Evolutionary conservation across 78 protist genomes (phyloP).

Genomic region (Abeoforma whisleri): DNA sequence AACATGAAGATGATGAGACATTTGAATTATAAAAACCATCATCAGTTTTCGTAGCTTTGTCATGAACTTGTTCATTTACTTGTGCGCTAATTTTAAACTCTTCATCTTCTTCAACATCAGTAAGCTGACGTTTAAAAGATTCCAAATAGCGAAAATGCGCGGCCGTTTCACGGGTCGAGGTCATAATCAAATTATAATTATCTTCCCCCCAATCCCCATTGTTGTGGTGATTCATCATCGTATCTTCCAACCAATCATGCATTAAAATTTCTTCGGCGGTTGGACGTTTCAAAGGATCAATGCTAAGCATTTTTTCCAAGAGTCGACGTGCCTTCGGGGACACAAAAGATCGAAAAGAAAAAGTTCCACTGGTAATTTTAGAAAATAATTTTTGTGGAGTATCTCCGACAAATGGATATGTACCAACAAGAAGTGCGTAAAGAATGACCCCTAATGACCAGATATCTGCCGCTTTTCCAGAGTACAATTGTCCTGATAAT

Average conservation of each 20-base stretch:
- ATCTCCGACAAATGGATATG: neutral
- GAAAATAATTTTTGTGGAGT: neutral
- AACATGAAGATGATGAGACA: no score
- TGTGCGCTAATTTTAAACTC: no score
- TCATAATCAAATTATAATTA: no score
- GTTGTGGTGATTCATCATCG: neutral
- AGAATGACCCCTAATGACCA: constrained; percentile 59
- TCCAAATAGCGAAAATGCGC: no score
- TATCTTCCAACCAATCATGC: neutral
- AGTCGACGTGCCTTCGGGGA: neutral
- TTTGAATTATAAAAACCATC: no score
- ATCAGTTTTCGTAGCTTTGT: no score
- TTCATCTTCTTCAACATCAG: no score
- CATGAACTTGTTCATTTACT: no score
- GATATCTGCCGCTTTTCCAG: constrained; percentile 45
- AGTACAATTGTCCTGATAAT: constrained; percentile 1
- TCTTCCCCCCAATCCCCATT: neutral
- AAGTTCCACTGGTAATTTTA: neutral
- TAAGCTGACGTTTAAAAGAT: no score
- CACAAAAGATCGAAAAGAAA: neutral
- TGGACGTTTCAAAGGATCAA: neutral
- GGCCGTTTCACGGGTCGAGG: no score
- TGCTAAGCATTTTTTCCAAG: neutral
- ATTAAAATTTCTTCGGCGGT: neutral
- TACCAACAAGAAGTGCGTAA: constrained; percentile 27